Evolutionary conservation across 345 rosid species (phyloP).

Genomic region (Salix udensis): DNA sequence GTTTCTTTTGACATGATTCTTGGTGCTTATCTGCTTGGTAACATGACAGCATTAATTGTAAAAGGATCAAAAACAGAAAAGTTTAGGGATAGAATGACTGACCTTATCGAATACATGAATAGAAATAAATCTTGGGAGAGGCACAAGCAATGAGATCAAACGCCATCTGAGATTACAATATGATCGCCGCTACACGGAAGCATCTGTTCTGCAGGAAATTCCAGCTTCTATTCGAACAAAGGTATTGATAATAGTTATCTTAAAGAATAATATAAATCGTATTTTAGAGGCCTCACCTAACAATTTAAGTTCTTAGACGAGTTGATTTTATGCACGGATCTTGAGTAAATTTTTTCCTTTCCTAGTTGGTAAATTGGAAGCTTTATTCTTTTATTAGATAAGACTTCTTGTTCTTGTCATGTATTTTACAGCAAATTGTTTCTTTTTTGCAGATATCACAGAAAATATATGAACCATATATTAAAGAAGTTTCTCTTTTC

Average conservation of each 20-base stretch:
- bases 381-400: background rate
- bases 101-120: constrained; percentile 61
- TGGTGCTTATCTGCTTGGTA: constrained; percentile 84
- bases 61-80: constrained; percentile 87
- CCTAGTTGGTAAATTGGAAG: too few species aligned
- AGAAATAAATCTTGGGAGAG: constrained; percentile 61
- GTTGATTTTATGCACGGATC: background rate
- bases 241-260: constrained; percentile 28
- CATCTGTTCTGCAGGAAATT: constrained; percentile 70
- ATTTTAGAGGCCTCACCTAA: rapidly evolving
- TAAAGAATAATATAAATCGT: too few species aligned
- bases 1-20: constrained; percentile 88
- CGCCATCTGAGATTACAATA: constrained; percentile 61
- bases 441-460: constrained; percentile 53
- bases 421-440: too few species aligned
- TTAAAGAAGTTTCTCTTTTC: constrained; percentile 62
- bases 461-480: constrained; percentile 67
- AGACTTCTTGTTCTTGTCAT: background rate
- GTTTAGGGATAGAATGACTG: constrained; percentile 72
- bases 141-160: constrained; percentile 55
- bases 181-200: constrained; percentile 51
- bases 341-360: background rate
- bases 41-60: constrained; percentile 86
- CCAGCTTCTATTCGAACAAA: constrained; percentile 70
- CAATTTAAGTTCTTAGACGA: rapidly evolving